Evolutionary conservation across 2,329 filamentous ascomycete genomes (phyloP).

Genomic region (Huntiella savannae): DNA sequence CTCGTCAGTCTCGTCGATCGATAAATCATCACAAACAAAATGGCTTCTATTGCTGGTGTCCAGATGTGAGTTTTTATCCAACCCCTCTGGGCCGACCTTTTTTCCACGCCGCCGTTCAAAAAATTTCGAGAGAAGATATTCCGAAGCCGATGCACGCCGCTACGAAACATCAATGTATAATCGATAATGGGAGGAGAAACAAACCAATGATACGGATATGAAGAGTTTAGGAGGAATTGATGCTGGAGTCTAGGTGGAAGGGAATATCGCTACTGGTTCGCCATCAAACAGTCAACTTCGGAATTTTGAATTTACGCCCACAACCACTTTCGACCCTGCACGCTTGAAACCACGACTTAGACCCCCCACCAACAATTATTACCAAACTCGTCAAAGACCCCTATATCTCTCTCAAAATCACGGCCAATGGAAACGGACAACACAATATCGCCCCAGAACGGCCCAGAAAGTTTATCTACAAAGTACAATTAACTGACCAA

Average conservation of each 20-base stretch:
- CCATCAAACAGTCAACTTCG: no score
- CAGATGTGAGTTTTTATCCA: constrained; percentile 11
- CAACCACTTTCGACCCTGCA: no score
- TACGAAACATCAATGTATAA: no score
- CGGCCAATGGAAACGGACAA: not conserved
- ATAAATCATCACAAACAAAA: constrained; percentile 12
- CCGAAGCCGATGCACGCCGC: no score
- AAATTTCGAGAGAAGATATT: not conserved
- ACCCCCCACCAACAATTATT: not conserved
- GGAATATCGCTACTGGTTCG: no score
- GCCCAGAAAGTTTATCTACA: not conserved
- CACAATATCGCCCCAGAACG: not conserved
- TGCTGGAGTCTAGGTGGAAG: no score
- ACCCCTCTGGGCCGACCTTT: not conserved
- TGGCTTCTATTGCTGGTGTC: constrained; percentile 12
- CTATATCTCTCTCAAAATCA: not conserved
- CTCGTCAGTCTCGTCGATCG: constrained; percentile 12
- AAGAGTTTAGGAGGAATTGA: no score
- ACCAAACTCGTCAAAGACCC: no score
- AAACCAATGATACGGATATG: no score
- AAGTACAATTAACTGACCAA: constrained; percentile 7
- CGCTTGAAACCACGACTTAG: no score
- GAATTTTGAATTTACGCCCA: no score
- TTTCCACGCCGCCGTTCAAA: not conserved
- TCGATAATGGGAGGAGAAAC: no score